These are phyloP conservation scores for Bidens hawaiensis DNA, from an alignment of 140 eudicot genomes.

Conservation along the genomic window DNA sequence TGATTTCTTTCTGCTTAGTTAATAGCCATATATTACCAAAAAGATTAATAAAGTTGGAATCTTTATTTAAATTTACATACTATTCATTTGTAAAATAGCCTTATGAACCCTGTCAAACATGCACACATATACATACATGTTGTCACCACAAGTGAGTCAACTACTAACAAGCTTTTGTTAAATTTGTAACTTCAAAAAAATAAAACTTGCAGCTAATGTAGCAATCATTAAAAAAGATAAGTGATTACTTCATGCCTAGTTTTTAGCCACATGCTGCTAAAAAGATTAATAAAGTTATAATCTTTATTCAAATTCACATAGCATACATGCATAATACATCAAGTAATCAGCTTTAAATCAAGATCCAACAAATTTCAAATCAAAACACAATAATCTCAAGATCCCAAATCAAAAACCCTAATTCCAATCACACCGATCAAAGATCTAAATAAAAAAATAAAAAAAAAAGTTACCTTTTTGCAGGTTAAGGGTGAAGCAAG, in stretches of 20 bases:
- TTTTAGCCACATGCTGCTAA: not conserved
- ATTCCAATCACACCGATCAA: slow-evolving; percentile 4
- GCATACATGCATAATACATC: not conserved
- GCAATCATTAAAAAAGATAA: slow-evolving; percentile 1
- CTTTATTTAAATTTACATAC: not conserved
- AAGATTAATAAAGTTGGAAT: not conserved
- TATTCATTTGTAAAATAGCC: too few relatives aligned
- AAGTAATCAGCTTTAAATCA: not conserved
- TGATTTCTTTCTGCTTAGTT: not conserved
- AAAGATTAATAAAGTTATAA: not conserved
- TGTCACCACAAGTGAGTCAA: too few relatives aligned
- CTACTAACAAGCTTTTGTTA: not conserved
- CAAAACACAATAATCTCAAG: not conserved
- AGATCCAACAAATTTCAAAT: not conserved
- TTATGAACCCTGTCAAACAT: not conserved
- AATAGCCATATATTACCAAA: not conserved
- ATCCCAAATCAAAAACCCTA: slow-evolving; percentile 2
- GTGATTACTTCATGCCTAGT: not conserved
- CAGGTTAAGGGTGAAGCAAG: slow-evolving; percentile 92
- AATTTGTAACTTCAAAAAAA: slow-evolving; percentile 6
- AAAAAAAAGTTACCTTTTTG: slow-evolving; percentile 51
- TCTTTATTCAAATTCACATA: too few relatives aligned
- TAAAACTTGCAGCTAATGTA: not conserved
- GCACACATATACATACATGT: too few relatives aligned
- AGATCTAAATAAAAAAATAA: slow-evolving; percentile 5